A percentile compares a stretch with the other conserved stretches of the same genome.
phyloP scores from a whole-genome alignment of 2,329 filamentous ascomycete species.

The Epicoccum nigrum region DNA sequence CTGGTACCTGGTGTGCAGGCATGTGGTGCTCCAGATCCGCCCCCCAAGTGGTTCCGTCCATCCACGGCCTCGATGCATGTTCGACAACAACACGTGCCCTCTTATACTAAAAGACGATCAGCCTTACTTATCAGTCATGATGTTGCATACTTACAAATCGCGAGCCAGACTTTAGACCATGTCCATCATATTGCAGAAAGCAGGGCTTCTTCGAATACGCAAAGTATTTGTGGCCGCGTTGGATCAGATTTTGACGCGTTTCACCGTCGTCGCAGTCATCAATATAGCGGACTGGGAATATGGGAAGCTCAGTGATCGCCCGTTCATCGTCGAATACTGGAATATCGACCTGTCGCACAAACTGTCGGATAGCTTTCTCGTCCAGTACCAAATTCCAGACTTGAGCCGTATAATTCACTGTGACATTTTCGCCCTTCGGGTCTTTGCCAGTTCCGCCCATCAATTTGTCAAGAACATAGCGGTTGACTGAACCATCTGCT shows the following conservation, averaged over 20 bases:
- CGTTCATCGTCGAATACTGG: not conserved
- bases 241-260: not conserved
- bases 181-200: not conserved
- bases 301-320: not conserved
- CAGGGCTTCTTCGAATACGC: not conserved
- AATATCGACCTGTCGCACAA: not conserved
- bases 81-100: not conserved
- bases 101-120: not conserved
- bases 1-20: not conserved
- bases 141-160: not conserved
- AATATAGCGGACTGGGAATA: not conserved
- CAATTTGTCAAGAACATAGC: slow-evolving; percentile 12
- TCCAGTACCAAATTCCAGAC: not conserved
- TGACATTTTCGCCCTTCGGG: not conserved
- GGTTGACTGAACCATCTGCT: slow-evolving; percentile 7
- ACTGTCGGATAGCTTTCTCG: not conserved
- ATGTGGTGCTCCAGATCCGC: not conserved
- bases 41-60: not conserved
- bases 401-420: not conserved
- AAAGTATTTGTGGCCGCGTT: not conserved
- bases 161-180: not conserved
- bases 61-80: not conserved
- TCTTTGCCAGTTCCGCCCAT: not conserved
- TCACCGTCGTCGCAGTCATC: not conserved
- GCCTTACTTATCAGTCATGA: too few species aligned